phyloP scores from a whole-genome alignment of 768 basidiomycete species.

The Trametes elegans region DNA sequence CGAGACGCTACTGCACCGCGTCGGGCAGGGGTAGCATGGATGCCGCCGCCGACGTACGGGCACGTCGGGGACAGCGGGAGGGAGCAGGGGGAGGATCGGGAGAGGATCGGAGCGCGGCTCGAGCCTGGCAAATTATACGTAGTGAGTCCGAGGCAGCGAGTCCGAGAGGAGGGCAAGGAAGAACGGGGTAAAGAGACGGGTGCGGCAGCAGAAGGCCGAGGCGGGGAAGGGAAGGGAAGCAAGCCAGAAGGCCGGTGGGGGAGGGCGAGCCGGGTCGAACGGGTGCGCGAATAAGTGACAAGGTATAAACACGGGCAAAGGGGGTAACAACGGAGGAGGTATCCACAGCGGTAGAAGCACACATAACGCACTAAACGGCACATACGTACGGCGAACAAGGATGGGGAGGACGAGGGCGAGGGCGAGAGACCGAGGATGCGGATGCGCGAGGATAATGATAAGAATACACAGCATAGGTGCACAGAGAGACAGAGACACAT shows the following conservation, averaged over 20 bases:
- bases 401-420: background rate
- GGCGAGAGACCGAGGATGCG: no score
- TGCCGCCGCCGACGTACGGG: background rate
- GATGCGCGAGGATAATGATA: conserved; percentile 15
- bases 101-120: background rate
- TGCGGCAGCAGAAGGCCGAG: background rate
- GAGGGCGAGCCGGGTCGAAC: background rate
- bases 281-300: background rate
- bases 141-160: conserved; percentile 12
- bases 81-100: background rate
- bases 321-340: conserved; percentile 18
- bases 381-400: conserved; percentile 4
- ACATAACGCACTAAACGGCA: conserved; percentile 17
- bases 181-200: background rate
- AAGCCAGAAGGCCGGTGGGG: background rate
- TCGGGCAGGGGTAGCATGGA: no score
- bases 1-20: background rate
- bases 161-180: background rate
- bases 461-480: conserved; percentile 21
- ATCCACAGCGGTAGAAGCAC: conserved; percentile 22
- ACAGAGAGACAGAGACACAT: conserved; percentile 12
- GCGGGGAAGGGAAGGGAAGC: background rate
- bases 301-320: conserved; percentile 16
- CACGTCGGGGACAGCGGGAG: background rate
- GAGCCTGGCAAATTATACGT: conserved; percentile 15